Evolutionary conservation across 2,329 filamentous ascomycete genomes (phyloP), one percentile per base, ranked within the genome.

Genomic region (Mariannaea elegans): DNA sequence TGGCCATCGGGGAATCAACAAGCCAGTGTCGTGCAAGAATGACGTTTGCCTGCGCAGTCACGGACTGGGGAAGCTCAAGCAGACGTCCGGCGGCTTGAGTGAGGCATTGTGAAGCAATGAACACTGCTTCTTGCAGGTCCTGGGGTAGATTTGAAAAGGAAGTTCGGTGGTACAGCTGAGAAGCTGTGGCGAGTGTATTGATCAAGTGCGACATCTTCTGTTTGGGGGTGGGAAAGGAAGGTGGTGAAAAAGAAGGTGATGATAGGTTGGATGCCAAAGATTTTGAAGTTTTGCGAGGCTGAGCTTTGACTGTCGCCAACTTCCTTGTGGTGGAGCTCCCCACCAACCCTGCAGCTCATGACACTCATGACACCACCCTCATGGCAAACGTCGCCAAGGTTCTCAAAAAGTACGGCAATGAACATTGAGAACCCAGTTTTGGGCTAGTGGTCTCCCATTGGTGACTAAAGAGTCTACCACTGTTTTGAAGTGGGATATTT

Each of bases 41-140:
- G 38, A 97, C 87, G 71, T 94, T 92, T 3, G 94, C 92, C 71
- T 93, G 91, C 4, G 93, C 91, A 36, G 95, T 92, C 36, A 92
- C 87, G 67, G 93, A 92, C 73, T 97, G 93, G 7, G 93, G 91
- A 36, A 98, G 82, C 46, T 92, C 87, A 3, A 99, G 84, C 16
- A 98, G 85, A 49, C 96, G 84, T 27, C 92, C 92, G 10, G 91
- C 90, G 19, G 90, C 87, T 76, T 95, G 92, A 3, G 90, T 92
- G 41, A 94, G 84, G 67, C 86, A 85, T 72, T 91, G 88, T 32
- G 90, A 89, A 53, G 89, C 84, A 74, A 89, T 90, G 68, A 90
- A 89, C 63, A 94, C 81, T 63, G 86, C 84, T 71, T 91, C 88
- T 74, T 92, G 90, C 13, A 94, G 80, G 64, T 92, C 88, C 29